phyloP scores from a whole-genome alignment of 768 basidiomycete genomes.

The Porpolomopsis calyptriformis region DNA sequence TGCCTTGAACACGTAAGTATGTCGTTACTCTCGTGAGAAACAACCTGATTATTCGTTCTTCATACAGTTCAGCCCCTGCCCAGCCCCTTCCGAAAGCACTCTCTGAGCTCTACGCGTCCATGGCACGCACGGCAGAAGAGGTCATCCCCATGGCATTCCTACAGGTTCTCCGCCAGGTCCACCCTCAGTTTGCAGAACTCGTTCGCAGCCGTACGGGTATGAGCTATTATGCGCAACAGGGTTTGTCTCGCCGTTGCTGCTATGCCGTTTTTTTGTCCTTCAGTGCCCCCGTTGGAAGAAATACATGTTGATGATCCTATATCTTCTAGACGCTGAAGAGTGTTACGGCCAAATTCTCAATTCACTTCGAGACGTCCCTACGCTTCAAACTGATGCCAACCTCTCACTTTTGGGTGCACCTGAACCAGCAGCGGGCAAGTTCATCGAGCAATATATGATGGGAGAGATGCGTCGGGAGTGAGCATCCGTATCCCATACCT shows the following conservation, averaged over 20 bases:
- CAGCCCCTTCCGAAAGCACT: conserved; percentile 41
- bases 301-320: no score
- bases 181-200: conserved; percentile 86
- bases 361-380: conserved; percentile 62
- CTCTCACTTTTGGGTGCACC: conserved; percentile 3
- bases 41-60: neutral
- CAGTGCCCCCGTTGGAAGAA: conserved; percentile 9
- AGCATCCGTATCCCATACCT: conserved; percentile 10
- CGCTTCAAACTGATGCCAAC: conserved; percentile 16
- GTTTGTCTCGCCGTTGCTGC: conserved; percentile 14
- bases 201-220: conserved; percentile 32
- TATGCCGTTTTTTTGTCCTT: neutral
- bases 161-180: conserved; percentile 53
- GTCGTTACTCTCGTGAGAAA: neutral
- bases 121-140: conserved; percentile 67
- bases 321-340: conserved; percentile 81
- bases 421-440: conserved; percentile 32
- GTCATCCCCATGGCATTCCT: conserved; percentile 67
- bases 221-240: conserved; percentile 72
- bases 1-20: conserved; percentile 49
- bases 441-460: conserved; percentile 73
- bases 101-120: conserved; percentile 58
- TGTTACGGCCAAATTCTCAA: conserved; percentile 72
- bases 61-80: conserved; percentile 11
- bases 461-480: conserved; percentile 68